Percentiles rank a stretch among this genome's conserved stretches.
Conservation (phyloP, 2,329 filamentous ascomycete species). For the Grosmannia huntii region DNA sequence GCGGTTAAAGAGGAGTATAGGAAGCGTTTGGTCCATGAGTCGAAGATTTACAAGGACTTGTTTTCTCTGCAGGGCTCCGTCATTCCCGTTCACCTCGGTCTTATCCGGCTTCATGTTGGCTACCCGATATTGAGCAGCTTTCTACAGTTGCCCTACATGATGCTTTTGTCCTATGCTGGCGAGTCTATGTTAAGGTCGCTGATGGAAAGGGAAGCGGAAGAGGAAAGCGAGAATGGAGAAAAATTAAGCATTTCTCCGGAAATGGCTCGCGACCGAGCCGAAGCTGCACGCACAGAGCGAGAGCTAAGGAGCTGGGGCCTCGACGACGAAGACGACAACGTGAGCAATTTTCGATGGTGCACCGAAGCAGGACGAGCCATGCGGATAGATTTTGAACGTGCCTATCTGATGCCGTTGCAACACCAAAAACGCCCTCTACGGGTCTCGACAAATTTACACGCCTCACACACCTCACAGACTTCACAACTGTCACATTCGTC, state of each 20-base stretch:
- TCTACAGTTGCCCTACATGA: constrained; percentile 7
- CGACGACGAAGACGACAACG: too few relatives aligned
- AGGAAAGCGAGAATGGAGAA: background rate
- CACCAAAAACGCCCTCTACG: too few relatives aligned
- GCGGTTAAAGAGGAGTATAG: constrained; percentile 1
- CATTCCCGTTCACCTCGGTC: constrained; percentile 8
- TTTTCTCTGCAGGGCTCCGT: constrained; percentile 2
- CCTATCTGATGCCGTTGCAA: too few relatives aligned
- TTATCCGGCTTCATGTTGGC: constrained; percentile 5
- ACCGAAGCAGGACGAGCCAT: too few relatives aligned
- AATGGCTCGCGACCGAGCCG: background rate
- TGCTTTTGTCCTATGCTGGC: constrained; percentile 6
- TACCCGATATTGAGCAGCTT: constrained; percentile 5
- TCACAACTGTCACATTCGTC: too few relatives aligned
- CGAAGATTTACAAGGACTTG: constrained; percentile 5
- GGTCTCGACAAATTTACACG: too few relatives aligned
- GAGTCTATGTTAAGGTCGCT: constrained; percentile 1
- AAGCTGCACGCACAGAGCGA: too few relatives aligned
- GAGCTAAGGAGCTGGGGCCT: too few relatives aligned
- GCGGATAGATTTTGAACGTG: too few relatives aligned
- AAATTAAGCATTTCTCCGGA: background rate
- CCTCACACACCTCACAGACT: too few relatives aligned
- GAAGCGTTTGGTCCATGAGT: constrained; percentile 2
- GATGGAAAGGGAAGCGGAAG: background rate
- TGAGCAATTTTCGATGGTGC: too few relatives aligned